phyloP scores from a whole-genome alignment of 2,329 filamentous ascomycete species.

The Penicillium frequentans region DNA sequence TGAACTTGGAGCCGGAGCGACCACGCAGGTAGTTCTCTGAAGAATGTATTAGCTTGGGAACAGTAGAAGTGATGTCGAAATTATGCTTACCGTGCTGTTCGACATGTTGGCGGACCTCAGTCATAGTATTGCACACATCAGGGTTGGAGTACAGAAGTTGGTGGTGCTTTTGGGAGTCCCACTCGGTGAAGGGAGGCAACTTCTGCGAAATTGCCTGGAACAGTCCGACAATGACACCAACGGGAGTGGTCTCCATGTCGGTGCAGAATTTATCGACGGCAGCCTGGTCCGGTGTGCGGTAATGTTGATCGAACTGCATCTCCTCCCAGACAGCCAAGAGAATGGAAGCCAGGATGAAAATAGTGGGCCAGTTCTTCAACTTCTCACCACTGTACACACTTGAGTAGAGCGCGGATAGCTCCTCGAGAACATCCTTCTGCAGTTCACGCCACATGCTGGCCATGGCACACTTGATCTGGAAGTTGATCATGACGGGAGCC shows the following conservation, averaged over 20 bases:
- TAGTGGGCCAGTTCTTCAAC: constrained; percentile 98
- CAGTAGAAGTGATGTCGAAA: neutral
- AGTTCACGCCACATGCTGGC: constrained; percentile 98
- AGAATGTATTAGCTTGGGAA: constrained; percentile 43
- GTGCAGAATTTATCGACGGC: constrained; percentile 92
- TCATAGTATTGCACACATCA: constrained; percentile 93
- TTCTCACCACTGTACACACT: constrained; percentile 97
- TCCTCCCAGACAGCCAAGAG: constrained; percentile 95
- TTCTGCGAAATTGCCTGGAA: constrained; percentile 99
- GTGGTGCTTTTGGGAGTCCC: constrained; percentile 89
- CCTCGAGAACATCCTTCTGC: constrained; percentile 93
- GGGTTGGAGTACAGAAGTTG: constrained; percentile 87
- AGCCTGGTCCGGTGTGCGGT: constrained; percentile 79
- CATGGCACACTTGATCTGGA: constrained; percentile 96
- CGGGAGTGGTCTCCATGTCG: constrained; percentile 95
- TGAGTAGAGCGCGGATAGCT: constrained; percentile 90
- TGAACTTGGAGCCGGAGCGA: constrained; percentile 77
- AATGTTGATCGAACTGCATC: constrained; percentile 98
- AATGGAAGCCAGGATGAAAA: constrained; percentile 95
- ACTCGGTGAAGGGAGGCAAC: constrained; percentile 86
- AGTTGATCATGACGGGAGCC: constrained; percentile 98
- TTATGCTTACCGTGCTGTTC: constrained; percentile 80
- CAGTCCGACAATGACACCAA: constrained; percentile 92
- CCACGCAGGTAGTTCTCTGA: constrained; percentile 83
- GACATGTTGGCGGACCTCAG: constrained; percentile 89